Base-by-base conservation (phyloP, 2,329 filamentous ascomycete species). In the Thelonectria blattea region DNA sequence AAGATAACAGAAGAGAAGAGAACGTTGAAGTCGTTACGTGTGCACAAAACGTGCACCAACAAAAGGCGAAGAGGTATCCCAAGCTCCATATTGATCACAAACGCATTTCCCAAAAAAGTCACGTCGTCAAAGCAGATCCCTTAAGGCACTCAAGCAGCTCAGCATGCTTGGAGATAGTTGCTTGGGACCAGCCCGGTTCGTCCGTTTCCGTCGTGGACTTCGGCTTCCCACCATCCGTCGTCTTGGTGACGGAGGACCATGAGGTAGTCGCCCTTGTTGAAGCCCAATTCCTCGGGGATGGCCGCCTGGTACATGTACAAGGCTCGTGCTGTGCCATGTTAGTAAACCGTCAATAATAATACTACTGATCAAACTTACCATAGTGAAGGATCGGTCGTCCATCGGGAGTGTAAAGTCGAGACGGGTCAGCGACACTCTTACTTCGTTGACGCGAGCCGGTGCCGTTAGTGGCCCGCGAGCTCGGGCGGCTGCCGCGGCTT, bases 151-250 rank as follows among this genome's bases (percentile, higher is more conserved):
- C 52, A 59, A 18, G 55, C 17, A 61, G 51, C 47, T 57, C 71
- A 84, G 62, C 80, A 81, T 46, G 82, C 77, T 74, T 87, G 83
- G 61, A 90, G 79, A 69, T 90, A 90, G 73, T 90, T 90, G 75
- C 87, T 89, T 65, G 87, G 87, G 65, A 90, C 87, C 71, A 90
- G 80, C 62, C 87, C 87, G 59, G 83, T 74, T 51, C 78, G 82
- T 51, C 83, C 86, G 64, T 82, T 85, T 64, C 84, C 83, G 22
- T 89, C 88, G 47, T 93, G 91, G 42, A 97, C 87, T 76, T 97
- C 94, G 12, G 96, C 96, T 79, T 99, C 95, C 95, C 96, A 99
- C 95, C 95, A 99, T 18, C 95, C 95, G 73, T 99, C 95, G 74
- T 99, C 95, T 78, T 99, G 95, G 71, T 96, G 87, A 61, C 93